These are phyloP conservation scores for Phytopythium ostracodes DNA, from an alignment of 352 stramenopile species.

Conservation along the genomic window DNA sequence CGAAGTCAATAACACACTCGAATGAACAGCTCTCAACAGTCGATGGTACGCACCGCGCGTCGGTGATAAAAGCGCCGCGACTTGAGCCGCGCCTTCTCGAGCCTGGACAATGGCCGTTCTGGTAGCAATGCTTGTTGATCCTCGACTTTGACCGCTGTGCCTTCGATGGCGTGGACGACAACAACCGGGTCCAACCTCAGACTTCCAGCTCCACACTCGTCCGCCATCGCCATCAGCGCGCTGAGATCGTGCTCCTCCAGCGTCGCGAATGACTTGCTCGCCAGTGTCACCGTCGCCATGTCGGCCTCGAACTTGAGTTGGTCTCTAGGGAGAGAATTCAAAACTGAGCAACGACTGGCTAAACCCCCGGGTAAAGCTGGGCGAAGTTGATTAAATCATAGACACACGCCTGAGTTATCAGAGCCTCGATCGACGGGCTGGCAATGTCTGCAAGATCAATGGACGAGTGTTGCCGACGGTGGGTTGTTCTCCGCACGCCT, in stretches of 20 bases:
- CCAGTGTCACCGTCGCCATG: background rate
- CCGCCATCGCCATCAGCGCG: background rate
- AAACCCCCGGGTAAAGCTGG: background rate
- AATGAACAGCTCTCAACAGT: no score
- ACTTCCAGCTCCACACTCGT: no score
- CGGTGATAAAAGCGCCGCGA: constrained; percentile 5
- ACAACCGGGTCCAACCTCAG: background rate
- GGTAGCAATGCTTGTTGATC: background rate
- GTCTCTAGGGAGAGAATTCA: background rate
- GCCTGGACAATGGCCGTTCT: background rate
- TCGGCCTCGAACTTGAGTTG: background rate
- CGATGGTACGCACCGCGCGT: background rate
- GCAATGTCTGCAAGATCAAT: no score
- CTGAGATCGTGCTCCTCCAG: background rate
- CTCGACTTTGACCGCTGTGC: background rate
- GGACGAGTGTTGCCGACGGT: no score
- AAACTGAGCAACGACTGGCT: background rate
- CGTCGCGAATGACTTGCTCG: background rate
- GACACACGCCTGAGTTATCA: no score
- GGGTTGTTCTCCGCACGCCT: no score
- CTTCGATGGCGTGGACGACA: no score
- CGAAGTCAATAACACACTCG: background rate
- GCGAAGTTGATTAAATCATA: no score
- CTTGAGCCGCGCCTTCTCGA: constrained; percentile 7
- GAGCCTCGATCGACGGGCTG: no score